These are phyloP conservation scores for Pistacia integerrima DNA, from an alignment of 345 rosid species.

Conservation along the genomic window DNA sequence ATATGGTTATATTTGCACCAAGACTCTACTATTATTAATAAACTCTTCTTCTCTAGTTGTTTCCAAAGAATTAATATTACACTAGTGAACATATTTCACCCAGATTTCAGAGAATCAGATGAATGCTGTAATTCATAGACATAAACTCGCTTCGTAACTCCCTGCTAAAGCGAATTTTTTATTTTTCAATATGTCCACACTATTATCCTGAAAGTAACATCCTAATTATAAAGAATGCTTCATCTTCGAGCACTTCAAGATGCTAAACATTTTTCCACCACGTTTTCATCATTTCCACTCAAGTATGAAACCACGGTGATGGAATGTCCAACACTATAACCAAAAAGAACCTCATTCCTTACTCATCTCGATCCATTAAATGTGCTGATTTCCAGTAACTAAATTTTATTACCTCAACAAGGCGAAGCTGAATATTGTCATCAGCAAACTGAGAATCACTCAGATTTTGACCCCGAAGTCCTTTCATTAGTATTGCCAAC, in stretches of 20 bases:
- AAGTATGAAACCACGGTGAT: neutral
- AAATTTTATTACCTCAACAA: slow-evolving; percentile 66
- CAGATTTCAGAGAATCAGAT: neutral
- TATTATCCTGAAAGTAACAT: no score
- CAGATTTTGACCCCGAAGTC: slow-evolving; percentile 89
- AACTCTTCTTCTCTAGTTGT: neutral
- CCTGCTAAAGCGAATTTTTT: neutral
- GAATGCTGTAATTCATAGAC: neutral
- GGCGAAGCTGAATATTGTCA: slow-evolving; percentile 66
- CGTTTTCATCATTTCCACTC: no score
- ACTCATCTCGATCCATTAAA: neutral
- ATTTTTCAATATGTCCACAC: neutral
- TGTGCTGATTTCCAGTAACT: neutral
- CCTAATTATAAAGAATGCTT: neutral
- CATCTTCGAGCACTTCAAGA: neutral
- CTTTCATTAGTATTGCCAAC: slow-evolving; percentile 80
- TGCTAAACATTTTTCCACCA: no score
- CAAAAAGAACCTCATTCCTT: neutral
- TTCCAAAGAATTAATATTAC: neutral
- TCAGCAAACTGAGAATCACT: slow-evolving; percentile 84
- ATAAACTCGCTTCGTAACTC: neutral
- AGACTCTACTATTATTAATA: neutral
- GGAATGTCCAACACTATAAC: neutral
- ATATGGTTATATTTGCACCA: neutral
- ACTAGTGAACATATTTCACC: neutral